These are phyloP conservation scores for Ophiobolus disseminans DNA, from an alignment of 2,329 filamentous ascomycete genomes.

Conservation along the genomic window DNA sequence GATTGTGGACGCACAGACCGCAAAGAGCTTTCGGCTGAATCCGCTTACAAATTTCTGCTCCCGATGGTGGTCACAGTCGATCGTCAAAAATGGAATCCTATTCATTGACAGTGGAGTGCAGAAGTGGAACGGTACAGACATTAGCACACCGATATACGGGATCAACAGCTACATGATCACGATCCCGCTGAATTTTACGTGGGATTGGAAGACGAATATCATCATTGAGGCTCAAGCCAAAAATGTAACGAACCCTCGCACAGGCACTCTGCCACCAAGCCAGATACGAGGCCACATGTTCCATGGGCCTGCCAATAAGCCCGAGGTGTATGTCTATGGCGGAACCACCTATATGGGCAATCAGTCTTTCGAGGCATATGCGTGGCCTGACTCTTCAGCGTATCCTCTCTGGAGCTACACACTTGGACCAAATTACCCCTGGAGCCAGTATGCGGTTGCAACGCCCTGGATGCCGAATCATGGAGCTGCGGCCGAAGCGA, in stretches of 20 bases:
- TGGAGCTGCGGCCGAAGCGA: constrained; percentile 49
- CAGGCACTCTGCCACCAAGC: constrained; percentile 27
- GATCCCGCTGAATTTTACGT: constrained; percentile 23
- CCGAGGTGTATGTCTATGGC: constrained; percentile 24
- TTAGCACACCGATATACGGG: constrained; percentile 12
- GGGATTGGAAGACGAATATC: constrained; percentile 33
- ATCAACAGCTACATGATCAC: constrained; percentile 29
- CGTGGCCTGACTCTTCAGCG: constrained; percentile 15
- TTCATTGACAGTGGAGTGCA: constrained; percentile 35
- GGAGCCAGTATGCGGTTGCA: constrained; percentile 23
- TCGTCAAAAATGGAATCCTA: constrained; percentile 28
- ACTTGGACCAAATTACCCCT: constrained; percentile 12
- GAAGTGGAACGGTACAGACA: constrained; percentile 21
- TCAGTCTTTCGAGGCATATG: constrained; percentile 20
- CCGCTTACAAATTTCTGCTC: constrained; percentile 29
- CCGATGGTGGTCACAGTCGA: constrained; percentile 28
- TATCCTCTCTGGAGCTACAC: constrained; percentile 32
- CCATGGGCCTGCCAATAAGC: constrained; percentile 23
- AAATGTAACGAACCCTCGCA: constrained; percentile 25
- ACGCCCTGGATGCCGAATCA: constrained; percentile 35
- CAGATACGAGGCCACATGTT: constrained; percentile 33
- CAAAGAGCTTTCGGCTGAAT: constrained; percentile 9
- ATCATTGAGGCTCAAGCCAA: constrained; percentile 18
- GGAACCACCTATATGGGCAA: constrained; percentile 32
- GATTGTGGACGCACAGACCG: constrained; percentile 5